Evolutionary conservation across 2,329 filamentous ascomycete genomes (phyloP).

Genomic region (Talaromyces sp.): DNA sequence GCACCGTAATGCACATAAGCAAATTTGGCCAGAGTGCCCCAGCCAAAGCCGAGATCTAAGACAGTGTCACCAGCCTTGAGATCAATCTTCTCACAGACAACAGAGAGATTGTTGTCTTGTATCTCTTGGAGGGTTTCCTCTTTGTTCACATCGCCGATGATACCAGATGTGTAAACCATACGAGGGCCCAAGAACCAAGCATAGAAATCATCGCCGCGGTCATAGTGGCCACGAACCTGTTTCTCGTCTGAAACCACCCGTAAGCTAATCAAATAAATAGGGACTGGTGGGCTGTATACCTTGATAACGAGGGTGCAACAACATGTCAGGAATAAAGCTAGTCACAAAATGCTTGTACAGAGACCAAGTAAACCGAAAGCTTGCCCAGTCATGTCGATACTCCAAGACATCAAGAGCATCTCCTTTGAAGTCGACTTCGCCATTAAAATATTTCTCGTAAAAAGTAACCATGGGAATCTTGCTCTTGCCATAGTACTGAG

Average conservation of each 20-base stretch:
- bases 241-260: slow-evolving; percentile 69
- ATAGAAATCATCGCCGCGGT: slow-evolving; percentile 97
- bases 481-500: slow-evolving; percentile 44
- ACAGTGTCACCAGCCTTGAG: slow-evolving; percentile 74
- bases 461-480: slow-evolving; percentile 67
- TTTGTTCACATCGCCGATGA: slow-evolving; percentile 79
- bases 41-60: slow-evolving; percentile 95
- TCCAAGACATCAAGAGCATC: slow-evolving; percentile 85
- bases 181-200: slow-evolving; percentile 96
- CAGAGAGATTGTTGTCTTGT: slow-evolving; percentile 93
- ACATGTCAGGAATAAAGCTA: slow-evolving; percentile 80
- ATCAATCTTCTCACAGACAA: slow-evolving; percentile 93
- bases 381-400: slow-evolving; percentile 95
- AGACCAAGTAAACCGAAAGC: slow-evolving; percentile 80
- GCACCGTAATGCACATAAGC: slow-evolving; percentile 89
- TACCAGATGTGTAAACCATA: slow-evolving; percentile 97
- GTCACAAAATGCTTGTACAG: slow-evolving; percentile 86
- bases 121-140: slow-evolving; percentile 92
- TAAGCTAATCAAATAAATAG: background rate
- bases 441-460: slow-evolving; percentile 96
- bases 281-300: slow-evolving; percentile 40
- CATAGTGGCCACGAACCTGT: slow-evolving; percentile 95
- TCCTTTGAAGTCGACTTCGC: slow-evolving; percentile 90
- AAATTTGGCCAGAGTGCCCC: slow-evolving; percentile 92
- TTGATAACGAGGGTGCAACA: slow-evolving; percentile 88